A percentile compares a stretch with the other conserved stretches of the same genome.
These are phyloP conservation scores for Phytophthora megakarya DNA, from an alignment of 352 stramenopile genomes.

Conservation along the genomic window DNA sequence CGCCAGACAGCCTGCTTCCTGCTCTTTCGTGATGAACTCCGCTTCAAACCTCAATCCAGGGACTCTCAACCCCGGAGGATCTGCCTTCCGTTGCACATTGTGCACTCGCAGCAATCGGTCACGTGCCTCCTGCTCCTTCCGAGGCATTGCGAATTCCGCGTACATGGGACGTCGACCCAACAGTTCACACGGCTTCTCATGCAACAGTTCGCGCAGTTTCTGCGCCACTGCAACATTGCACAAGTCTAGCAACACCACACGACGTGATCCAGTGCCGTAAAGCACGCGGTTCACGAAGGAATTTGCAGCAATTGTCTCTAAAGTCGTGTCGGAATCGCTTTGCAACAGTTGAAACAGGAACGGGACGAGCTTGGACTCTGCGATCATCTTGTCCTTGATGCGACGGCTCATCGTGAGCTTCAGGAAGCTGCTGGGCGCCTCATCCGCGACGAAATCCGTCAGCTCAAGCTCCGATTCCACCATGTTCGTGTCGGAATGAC, in stretches of 20 bases:
- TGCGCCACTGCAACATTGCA: conserved; percentile 10
- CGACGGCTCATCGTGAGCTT: conserved; percentile 78
- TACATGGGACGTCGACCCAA: conserved; percentile 68
- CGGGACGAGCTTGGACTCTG: conserved; percentile 49
- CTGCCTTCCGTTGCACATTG: conserved; percentile 56
- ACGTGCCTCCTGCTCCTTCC: conserved; percentile 71
- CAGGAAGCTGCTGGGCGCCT: conserved; percentile 56
- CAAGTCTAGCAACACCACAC: conserved; percentile 56
- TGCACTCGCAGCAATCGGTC: conserved; percentile 63
- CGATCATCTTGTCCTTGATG: conserved; percentile 57
- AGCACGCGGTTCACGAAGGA: conserved; percentile 48
- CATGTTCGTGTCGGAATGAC: conserved; percentile 13
- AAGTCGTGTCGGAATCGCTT: neutral
- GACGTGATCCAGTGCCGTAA: conserved; percentile 62
- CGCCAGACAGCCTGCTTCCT: conserved; percentile 57
- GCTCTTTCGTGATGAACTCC: conserved; percentile 67
- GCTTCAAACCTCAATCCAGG: conserved; percentile 64
- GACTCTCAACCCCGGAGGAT: conserved; percentile 46
- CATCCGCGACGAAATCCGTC: conserved; percentile 57
- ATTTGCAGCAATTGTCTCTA: neutral
- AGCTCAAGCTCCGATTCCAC: conserved; percentile 23
- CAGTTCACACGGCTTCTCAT: conserved; percentile 63
- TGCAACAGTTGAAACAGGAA: conserved; percentile 49
- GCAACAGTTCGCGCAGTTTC: conserved; percentile 49
- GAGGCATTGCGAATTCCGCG: conserved; percentile 69